Evolutionary conservation across 1,284 basidiomycete species (phyloP).

Genomic region (Cutaneotrichosporon curvatum): DNA sequence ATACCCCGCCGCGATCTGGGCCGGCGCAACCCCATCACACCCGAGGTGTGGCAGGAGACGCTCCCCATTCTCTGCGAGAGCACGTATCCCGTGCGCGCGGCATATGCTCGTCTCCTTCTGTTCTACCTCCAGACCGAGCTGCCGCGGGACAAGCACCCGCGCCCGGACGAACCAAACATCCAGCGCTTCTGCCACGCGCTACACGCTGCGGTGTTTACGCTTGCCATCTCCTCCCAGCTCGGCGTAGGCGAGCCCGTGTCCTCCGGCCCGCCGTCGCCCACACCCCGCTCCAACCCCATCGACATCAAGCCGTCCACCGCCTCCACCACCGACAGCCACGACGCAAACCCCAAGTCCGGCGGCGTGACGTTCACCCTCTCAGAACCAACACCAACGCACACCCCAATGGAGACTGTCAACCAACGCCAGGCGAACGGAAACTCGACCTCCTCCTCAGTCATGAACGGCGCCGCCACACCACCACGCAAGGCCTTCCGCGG

Average conservation of each 20-base stretch:
- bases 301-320: conserved; percentile 21
- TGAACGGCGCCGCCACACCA: conserved; percentile 1
- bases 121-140: conserved; percentile 70
- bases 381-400: conserved; percentile 25
- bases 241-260: conserved; percentile 27
- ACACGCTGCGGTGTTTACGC: conserved; percentile 68
- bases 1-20: conserved; percentile 21
- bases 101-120: conserved; percentile 65
- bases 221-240: conserved; percentile 62
- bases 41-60: conserved; percentile 83
- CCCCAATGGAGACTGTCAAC: conserved; percentile 12
- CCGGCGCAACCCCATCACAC: conserved; percentile 63
- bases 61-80: conserved; percentile 70
- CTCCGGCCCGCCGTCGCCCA: conserved; percentile 9
- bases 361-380: too few species aligned
- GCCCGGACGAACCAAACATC: conserved; percentile 23
- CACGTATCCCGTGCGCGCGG: conserved; percentile 63
- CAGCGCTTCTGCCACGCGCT: conserved; percentile 65
- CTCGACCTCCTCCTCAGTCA: background rate
- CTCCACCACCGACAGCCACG: too few species aligned
- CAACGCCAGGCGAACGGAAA: too few species aligned
- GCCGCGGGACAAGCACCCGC: conserved; percentile 42
- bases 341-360: too few species aligned
- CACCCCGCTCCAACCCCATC: conserved; percentile 10
- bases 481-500: conserved; percentile 18